Percentiles rank a stretch among this genome's conserved stretches.
Conservation (phyloP, 257 asterid species). For the Salvia hispanica region DNA sequence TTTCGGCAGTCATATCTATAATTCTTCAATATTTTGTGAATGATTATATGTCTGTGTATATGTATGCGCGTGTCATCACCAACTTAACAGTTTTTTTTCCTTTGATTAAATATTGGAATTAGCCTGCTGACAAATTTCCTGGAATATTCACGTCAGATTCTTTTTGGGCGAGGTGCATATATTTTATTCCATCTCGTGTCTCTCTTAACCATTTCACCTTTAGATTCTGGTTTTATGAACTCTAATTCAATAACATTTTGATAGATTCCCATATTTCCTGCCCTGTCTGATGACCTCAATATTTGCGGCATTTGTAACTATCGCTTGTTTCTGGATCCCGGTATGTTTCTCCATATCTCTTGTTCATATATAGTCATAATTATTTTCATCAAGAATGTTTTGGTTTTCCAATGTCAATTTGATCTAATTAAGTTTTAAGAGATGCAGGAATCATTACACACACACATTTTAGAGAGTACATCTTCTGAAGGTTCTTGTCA, state of each 20-base stretch:
- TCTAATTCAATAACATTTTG: slow-evolving; percentile 14
- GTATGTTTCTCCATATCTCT: slow-evolving; percentile 40
- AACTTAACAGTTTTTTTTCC: slow-evolving; percentile 1
- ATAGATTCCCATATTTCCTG: slow-evolving; percentile 81
- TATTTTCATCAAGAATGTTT: not conserved
- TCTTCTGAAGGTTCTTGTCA: slow-evolving; percentile 32
- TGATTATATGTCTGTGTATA: not conserved
- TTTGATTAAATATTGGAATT: slow-evolving; percentile 20
- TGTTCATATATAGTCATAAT: too few relatives aligned
- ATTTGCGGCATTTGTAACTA: slow-evolving; percentile 47
- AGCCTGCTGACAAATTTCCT: slow-evolving; percentile 85
- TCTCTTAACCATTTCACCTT: not conserved
- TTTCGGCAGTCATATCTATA: not conserved
- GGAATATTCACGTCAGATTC: slow-evolving; percentile 58
- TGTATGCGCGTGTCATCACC: slow-evolving; percentile 6
- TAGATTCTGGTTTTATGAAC: not conserved
- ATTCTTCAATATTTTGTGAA: not conserved
- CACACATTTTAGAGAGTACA: slow-evolving; percentile 32
- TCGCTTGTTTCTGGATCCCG: slow-evolving; percentile 73
- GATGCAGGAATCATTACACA: slow-evolving; percentile 74
- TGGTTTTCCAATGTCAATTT: slow-evolving; percentile 15
- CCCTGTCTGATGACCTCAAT: slow-evolving; percentile 69
- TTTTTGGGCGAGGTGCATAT: slow-evolving; percentile 69
- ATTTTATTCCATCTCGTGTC: slow-evolving; percentile 14
- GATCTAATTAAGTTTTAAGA: slow-evolving; percentile 11